Evolutionary conservation across 2,329 filamentous ascomycete genomes (phyloP), one percentile per base, ranked within the genome.

Genomic region (Lasiodiplodia citricola): DNA sequence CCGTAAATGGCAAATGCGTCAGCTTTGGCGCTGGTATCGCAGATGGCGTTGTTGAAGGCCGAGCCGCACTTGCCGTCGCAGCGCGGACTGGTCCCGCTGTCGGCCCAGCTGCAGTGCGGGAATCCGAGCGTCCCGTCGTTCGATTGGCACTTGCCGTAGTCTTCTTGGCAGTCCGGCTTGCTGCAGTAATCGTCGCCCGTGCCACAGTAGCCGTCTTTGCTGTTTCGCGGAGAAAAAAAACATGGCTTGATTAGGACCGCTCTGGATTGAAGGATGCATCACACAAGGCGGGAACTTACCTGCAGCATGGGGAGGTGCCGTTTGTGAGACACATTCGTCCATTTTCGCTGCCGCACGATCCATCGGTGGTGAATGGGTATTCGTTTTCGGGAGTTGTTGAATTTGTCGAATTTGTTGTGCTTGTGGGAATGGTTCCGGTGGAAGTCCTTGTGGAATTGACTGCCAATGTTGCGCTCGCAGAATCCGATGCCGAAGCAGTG

Each of bases 51-150:
- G 51, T 44, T 31, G 47, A 38, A 62, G 7, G 47, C 55, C 7
- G 16, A 25, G 18, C 66, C 66, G 25, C 66, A 67, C 23, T n/a
- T 50, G 16, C 66, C 66, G 55, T 67, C 66, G 41, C 66, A 67
- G 38, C 66, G 66, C 1, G 66, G 66, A 28, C 55, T 67, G 7
- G 41, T 60, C 41, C 55, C 66, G 25, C 8, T 25, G 16, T 23
- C 21, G 8, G 66, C 28, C 66, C 55, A 67, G 18, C 55, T 52
- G 37, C 55, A 67, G 2, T 25, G 28, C 23, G 55, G 55, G 6
- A 25, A 25, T 1, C n/a, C 55, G 7, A 67, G 66, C 3, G 55
- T 62, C n/a, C 14, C 7, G 8, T 60, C 31, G 25, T 31, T 28
- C 2, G 31, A 10, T 2, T 23, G 13, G 50, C 62, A 65, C 8